Base-by-base conservation (phyloP, 371 early-diverging fungal species). In the Blyttiomyces sp. region DNA sequence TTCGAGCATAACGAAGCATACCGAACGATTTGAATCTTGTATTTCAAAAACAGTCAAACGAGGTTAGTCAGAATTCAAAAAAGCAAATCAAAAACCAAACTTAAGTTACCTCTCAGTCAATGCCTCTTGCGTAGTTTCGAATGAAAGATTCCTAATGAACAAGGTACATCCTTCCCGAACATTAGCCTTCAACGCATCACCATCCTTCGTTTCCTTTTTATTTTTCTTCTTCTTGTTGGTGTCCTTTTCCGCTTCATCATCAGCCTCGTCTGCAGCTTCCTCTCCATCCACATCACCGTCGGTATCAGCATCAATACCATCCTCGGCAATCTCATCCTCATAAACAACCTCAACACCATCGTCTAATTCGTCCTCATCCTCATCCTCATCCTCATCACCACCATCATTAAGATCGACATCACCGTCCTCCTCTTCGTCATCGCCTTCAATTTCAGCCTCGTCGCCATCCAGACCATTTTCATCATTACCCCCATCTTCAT, bases 121-220 rank as follows among this genome's bases (percentile, higher is more conserved):
- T 48, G 86, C 90, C 42, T 89, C 87, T 66, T 94, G 89, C 9
- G 86, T 88, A 0, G 91, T 85, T 32, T 94, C 95, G 63, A 93
- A 96, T 30, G 89, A 79, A 49, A 96, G 68, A 70, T 96, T 96
- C 45, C 95, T 85, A 32, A 96, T 79, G 71, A 96, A 96, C 30
- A 96, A 79, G 2, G 96, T 96, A 55, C 85, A 83, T 26, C 86
- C 89, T 48, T 83, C 84, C 28, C 77, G 71, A 42, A 75, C 64
- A 30, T 72, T 55, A 5, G 50, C 43, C 21, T 33, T 36, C 24
- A 43, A 13, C 30, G 11, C 16, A 33, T 63, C 35, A n/a, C 43
- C 53, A 4, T 64, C 70, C 21, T 66, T 39, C 3, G 5, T 39
- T 35, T 28, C 35, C 39, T 67, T 67, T 35, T 73, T 73, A 57